These are phyloP conservation scores for Cicer pinnatifidum DNA, from an alignment of 306 rosid species.

Conservation along the genomic window DNA sequence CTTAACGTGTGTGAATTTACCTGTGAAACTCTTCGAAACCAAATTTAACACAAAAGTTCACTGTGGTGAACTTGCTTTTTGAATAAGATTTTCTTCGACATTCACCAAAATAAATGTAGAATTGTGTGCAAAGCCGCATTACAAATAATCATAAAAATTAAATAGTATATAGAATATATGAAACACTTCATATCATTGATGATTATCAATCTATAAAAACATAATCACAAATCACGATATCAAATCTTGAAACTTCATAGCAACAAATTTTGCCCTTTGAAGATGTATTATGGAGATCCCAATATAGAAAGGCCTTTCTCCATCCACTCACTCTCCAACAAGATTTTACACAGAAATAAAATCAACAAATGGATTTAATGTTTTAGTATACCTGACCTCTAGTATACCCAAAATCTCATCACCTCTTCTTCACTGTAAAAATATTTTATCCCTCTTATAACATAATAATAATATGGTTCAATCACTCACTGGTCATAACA, in stretches of 20 bases:
- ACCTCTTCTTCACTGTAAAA: slow-evolving; percentile 40
- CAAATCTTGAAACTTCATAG: slow-evolving; percentile 41
- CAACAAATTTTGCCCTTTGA: slow-evolving; percentile 39
- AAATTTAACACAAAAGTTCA: background rate
- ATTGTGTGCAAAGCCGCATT: background rate
- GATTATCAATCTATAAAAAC: slow-evolving; percentile 36
- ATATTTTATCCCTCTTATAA: slow-evolving; percentile 35
- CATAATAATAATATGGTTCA: slow-evolving; percentile 32
- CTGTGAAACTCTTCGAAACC: too few species aligned
- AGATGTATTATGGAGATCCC: slow-evolving; percentile 37
- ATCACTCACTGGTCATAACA: slow-evolving; percentile 63
- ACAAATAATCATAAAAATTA: slow-evolving; percentile 3
- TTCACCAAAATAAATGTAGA: background rate
- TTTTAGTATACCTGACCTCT: slow-evolving; percentile 53
- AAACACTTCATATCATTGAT: slow-evolving; percentile 44
- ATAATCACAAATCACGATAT: slow-evolving; percentile 46
- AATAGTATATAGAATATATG: slow-evolving; percentile 2
- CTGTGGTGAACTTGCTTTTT: background rate
- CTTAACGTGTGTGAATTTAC: too few species aligned
- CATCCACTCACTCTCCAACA: slow-evolving; percentile 54
- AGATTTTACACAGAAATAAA: slow-evolving; percentile 54
- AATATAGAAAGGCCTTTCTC: slow-evolving; percentile 32
- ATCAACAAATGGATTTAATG: slow-evolving; percentile 66
- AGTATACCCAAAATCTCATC: slow-evolving; percentile 57
- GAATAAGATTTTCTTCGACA: background rate